phyloP scores from a whole-genome alignment of 306 rosid genomes.

The Oxytropis ochrocephala region DNA sequence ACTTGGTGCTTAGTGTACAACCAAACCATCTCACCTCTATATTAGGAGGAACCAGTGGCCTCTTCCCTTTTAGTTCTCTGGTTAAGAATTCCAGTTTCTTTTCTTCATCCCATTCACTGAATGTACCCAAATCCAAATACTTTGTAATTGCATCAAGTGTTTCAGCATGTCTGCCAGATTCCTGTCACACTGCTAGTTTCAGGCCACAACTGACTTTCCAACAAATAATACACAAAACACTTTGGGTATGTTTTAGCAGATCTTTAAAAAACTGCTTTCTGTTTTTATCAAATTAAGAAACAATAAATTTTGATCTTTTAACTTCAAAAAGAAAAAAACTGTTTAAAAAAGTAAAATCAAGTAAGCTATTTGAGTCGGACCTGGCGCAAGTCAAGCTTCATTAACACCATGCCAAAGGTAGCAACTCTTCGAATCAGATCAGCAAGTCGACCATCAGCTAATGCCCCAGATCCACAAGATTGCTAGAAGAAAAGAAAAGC shows the following conservation, averaged over 20 bases:
- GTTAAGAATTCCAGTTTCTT: slow-evolving; percentile 65
- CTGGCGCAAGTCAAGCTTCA: slow-evolving; percentile 89
- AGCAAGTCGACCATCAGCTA: slow-evolving; percentile 80
- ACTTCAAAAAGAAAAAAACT: too few relatives aligned
- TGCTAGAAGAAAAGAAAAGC: slow-evolving; percentile 47
- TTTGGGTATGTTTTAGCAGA: neutral
- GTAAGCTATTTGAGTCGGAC: slow-evolving; percentile 19
- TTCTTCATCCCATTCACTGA: slow-evolving; percentile 85
- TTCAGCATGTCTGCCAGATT: slow-evolving; percentile 77
- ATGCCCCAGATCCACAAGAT: slow-evolving; percentile 76
- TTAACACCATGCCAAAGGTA: slow-evolving; percentile 51
- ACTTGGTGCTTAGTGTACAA: neutral
- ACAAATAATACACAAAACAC: neutral
- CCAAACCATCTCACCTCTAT: slow-evolving; percentile 48
- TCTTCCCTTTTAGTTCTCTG: slow-evolving; percentile 69
- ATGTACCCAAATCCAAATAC: slow-evolving; percentile 62
- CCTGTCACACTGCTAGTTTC: slow-evolving; percentile 43
- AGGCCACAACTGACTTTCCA: slow-evolving; percentile 7
- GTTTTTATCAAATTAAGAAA: too few relatives aligned
- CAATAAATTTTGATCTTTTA: too few relatives aligned
- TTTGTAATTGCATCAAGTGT: slow-evolving; percentile 64
- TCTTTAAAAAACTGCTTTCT: too few relatives aligned
- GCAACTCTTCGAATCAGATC: slow-evolving; percentile 73
- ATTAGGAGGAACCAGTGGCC: slow-evolving; percentile 63
- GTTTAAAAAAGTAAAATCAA: too few relatives aligned